These are phyloP conservation scores for Beauveria pseudobassiana DNA, from an alignment of 2,329 filamentous ascomycete species.

Conservation along the genomic window DNA sequence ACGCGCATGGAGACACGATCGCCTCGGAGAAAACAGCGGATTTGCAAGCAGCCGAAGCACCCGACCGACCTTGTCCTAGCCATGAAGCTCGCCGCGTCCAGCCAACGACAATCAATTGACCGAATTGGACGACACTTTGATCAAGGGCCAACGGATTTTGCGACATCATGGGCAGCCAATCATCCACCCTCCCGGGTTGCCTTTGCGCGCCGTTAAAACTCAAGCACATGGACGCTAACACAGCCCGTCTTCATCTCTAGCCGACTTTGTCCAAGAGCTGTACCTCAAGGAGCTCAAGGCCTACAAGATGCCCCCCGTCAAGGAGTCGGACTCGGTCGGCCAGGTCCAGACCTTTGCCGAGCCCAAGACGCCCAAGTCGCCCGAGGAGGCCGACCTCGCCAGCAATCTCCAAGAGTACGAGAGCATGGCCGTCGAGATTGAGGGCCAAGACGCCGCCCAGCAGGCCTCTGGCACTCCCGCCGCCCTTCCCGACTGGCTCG, in stretches of 20 bases:
- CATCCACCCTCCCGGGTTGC: too few relatives aligned
- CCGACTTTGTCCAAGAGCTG: conserved; percentile 95
- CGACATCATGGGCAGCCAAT: not conserved
- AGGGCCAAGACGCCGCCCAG: conserved; percentile 66
- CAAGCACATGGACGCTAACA: not conserved
- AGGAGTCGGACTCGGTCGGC: conserved; percentile 79
- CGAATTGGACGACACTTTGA: not conserved
- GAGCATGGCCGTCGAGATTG: conserved; percentile 85
- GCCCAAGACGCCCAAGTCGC: conserved; percentile 76
- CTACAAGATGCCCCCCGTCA: conserved; percentile 82
- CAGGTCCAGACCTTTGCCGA: conserved; percentile 82
- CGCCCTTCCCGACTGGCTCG: conserved; percentile 66
- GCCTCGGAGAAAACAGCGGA: conserved; percentile 6
- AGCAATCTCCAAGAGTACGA: conserved; percentile 92
- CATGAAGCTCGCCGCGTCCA: not conserved
- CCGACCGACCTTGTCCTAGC: not conserved
- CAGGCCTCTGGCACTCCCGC: conserved; percentile 52
- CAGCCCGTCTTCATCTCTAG: conserved; percentile 38
- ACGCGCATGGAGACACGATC: not conserved
- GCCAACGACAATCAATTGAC: not conserved
- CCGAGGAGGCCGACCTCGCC: conserved; percentile 90
- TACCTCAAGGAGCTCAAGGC: conserved; percentile 93
- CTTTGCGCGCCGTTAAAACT: too few relatives aligned
- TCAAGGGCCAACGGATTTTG: not conserved
- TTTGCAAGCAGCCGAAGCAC: not conserved